Conservation (phyloP, 768 basidiomycete genomes). For the Paxillus rubicundulus region DNA sequence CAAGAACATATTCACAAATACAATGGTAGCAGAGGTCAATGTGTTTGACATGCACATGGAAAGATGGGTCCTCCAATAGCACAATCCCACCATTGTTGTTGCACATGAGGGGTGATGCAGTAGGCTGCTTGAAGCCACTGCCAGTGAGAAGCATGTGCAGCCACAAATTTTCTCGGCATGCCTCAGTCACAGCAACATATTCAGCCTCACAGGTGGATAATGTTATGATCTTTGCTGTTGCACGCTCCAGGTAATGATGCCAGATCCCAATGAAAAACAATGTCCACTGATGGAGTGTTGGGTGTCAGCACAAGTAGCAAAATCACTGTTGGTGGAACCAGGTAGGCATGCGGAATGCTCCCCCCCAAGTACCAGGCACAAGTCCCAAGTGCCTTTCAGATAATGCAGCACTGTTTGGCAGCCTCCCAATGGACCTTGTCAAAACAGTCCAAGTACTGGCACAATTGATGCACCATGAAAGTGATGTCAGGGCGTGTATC, state of each 20-base stretch:
- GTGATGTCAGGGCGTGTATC: conserved; percentile 12
- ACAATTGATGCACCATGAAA: conserved; percentile 3
- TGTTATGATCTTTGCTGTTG: conserved; percentile 38
- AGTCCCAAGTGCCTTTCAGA: background rate
- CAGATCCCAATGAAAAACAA: conserved; percentile 22
- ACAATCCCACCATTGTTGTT: conserved; percentile 41
- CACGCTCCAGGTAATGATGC: conserved; percentile 30
- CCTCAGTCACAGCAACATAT: conserved; percentile 38
- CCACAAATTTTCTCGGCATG: conserved; percentile 37
- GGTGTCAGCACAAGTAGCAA: conserved; percentile 23
- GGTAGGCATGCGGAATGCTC: background rate
- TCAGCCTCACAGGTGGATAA: conserved; percentile 44
- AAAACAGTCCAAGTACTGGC: conserved; percentile 8
- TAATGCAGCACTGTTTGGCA: conserved; percentile 15
- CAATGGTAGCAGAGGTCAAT: conserved; percentile 26
- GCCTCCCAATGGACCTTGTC: conserved; percentile 11
- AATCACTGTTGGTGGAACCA: conserved; percentile 27
- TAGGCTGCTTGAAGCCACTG: background rate
- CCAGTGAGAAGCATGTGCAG: conserved; percentile 19
- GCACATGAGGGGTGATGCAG: conserved; percentile 14
- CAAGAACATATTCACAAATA: background rate
- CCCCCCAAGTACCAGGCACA: conserved; percentile 5
- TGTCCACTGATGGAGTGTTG: conserved; percentile 20
- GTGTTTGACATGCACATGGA: conserved; percentile 42
- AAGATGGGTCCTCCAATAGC: conserved; percentile 32